phyloP scores from a whole-genome alignment of 129 eudicot species.

The Dittrichia graveolens region DNA sequence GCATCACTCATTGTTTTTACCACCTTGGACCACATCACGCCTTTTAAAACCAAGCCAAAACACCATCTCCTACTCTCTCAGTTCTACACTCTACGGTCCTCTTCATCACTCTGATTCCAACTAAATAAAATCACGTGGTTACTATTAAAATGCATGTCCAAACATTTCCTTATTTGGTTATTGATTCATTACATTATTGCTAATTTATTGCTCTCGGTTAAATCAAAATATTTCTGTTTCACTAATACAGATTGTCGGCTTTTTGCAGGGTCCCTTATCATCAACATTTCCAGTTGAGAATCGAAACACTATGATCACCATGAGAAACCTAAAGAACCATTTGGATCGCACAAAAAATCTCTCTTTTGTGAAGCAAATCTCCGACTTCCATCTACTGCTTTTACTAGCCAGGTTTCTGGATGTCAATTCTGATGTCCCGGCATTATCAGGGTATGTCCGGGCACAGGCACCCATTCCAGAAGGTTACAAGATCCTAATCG shows the following conservation, averaged over 20 bases:
- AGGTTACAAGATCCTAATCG: slow-evolving; percentile 89
- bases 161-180: too few species aligned
- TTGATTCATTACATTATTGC: background rate
- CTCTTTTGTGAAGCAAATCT: slow-evolving; percentile 79
- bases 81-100: background rate
- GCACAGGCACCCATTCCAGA: slow-evolving; percentile 69
- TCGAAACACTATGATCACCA: slow-evolving; percentile 51
- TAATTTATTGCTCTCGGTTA: background rate
- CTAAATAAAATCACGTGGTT: too few species aligned
- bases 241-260: background rate
- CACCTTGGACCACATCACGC: too few species aligned
- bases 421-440: slow-evolving; percentile 81
- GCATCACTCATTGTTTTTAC: too few species aligned
- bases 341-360: slow-evolving; percentile 66
- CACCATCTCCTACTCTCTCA: too few species aligned
- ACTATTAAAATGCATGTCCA: too few species aligned
- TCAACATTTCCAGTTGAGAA: slow-evolving; percentile 87
- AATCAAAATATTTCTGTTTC: background rate
- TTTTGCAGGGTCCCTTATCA: slow-evolving; percentile 88
- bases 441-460: slow-evolving; percentile 71
- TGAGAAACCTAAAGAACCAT: slow-evolving; percentile 76
- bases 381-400: slow-evolving; percentile 89
- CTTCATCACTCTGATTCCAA: background rate
- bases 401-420: slow-evolving; percentile 71
- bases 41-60: too few species aligned